phyloP scores from a whole-genome alignment of 2,329 filamentous ascomycete species.

The Ophiostoma quercus region DNA sequence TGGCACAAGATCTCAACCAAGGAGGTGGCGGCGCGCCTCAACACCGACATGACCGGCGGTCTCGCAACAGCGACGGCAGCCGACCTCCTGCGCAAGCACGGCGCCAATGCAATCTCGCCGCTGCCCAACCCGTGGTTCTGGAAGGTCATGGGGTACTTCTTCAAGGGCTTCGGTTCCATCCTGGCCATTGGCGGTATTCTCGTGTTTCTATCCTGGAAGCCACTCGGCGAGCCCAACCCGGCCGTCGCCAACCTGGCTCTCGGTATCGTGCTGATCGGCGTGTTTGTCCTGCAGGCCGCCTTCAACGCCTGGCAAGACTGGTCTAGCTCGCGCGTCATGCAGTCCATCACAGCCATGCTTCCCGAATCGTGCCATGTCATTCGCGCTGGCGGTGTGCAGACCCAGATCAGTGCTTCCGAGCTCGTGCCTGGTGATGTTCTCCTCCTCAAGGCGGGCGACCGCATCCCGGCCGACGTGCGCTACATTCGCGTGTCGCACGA shows the following conservation, averaged over 20 bases:
- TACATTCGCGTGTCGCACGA: slow-evolving; percentile 53
- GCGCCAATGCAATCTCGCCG: background rate
- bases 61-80: background rate
- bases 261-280: slow-evolving; percentile 64
- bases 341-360: slow-evolving; percentile 74
- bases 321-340: slow-evolving; percentile 71
- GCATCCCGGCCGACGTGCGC: slow-evolving; percentile 67
- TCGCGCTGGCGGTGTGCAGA: slow-evolving; percentile 64
- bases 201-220: slow-evolving; percentile 72
- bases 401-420: slow-evolving; percentile 41
- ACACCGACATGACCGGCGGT: background rate
- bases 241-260: slow-evolving; percentile 64
- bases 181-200: slow-evolving; percentile 63
- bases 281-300: slow-evolving; percentile 63
- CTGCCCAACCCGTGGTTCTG: background rate
- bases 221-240: slow-evolving; percentile 66
- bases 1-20: background rate
- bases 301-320: slow-evolving; percentile 72
- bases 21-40: background rate
- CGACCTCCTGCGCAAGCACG: slow-evolving; percentile 1
- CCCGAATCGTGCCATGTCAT: slow-evolving; percentile 64
- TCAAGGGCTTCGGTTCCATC: slow-evolving; percentile 70
- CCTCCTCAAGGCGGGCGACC: slow-evolving; percentile 64
- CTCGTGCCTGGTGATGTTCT: slow-evolving; percentile 69
- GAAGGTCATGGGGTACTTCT: slow-evolving; percentile 61